These are phyloP conservation scores for Ophiostoma angusticollis DNA, from an alignment of 2,329 filamentous ascomycete genomes.

Conservation along the genomic window DNA sequence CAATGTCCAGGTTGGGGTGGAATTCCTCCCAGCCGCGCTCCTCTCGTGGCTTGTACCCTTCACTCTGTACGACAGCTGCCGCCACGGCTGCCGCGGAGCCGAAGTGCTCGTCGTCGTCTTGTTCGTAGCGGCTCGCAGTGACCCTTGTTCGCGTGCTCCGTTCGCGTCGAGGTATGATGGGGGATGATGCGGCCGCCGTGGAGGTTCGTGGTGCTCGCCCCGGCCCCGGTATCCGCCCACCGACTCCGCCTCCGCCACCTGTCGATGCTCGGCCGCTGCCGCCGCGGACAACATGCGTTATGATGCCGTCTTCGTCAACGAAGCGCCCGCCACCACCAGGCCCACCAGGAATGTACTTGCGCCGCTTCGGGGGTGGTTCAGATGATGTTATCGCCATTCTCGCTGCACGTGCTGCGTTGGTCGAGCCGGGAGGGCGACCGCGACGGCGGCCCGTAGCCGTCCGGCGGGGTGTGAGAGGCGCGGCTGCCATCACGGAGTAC, in stretches of 20 bases:
- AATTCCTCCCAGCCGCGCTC: slow-evolving; percentile 98
- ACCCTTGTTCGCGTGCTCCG: slow-evolving; percentile 43
- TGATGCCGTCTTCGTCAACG: slow-evolving; percentile 54
- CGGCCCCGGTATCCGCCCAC: slow-evolving; percentile 37
- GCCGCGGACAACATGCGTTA: slow-evolving; percentile 11
- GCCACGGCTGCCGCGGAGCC: slow-evolving; percentile 82
- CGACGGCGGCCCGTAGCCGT: slow-evolving; percentile 32
- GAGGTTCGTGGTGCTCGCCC: slow-evolving; percentile 22
- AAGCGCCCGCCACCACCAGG: slow-evolving; percentile 78
- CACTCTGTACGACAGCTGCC: slow-evolving; percentile 75
- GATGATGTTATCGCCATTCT: slow-evolving; percentile 26
- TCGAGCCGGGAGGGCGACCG: slow-evolving; percentile 28
- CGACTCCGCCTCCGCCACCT: slow-evolving; percentile 26
- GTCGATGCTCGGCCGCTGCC: slow-evolving; percentile 1
- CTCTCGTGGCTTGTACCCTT: slow-evolving; percentile 94
- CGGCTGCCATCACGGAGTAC: no score
- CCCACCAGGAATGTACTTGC: slow-evolving; percentile 74
- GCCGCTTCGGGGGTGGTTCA: slow-evolving; percentile 56
- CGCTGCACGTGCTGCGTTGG: slow-evolving; percentile 22
- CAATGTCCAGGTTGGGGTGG: slow-evolving; percentile 87
- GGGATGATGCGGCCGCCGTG: slow-evolving; percentile 27
- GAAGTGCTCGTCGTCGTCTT: slow-evolving; percentile 52
- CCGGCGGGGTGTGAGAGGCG: slow-evolving; percentile 27
- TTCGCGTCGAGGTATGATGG: slow-evolving; percentile 41
- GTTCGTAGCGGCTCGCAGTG: slow-evolving; percentile 35